Percentiles rank a stretch among this genome's conserved stretches.
Evolutionary conservation across 2,329 filamentous ascomycete genomes (phyloP).

Genomic region (Aspergillus sp.): DNA sequence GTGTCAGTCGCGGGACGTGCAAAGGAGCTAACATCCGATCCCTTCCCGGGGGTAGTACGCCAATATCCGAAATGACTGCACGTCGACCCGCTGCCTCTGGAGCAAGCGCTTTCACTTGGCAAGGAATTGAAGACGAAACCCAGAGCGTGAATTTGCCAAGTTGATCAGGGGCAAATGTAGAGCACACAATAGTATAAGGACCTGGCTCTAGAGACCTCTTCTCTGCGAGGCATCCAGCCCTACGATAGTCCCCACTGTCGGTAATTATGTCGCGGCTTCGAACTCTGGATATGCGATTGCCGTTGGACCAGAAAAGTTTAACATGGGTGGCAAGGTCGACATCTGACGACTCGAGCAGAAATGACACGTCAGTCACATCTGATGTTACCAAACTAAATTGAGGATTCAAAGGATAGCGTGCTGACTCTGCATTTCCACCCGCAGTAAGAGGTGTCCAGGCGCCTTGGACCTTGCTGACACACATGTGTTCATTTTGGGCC

Average conservation of each 20-base stretch:
- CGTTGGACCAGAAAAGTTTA: conserved; percentile 76
- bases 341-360: conserved; percentile 69
- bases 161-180: conserved; percentile 82
- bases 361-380: conserved; percentile 63
- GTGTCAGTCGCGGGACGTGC: conserved; percentile 56
- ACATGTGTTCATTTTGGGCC: conserved; percentile 61
- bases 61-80: conserved; percentile 47
- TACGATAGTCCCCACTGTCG: conserved; percentile 85
- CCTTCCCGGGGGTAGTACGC: conserved; percentile 53
- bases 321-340: conserved; percentile 76
- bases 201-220: conserved; percentile 63
- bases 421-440: conserved; percentile 77
- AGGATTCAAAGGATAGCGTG: conserved; percentile 80
- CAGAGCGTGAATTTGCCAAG: conserved; percentile 71
- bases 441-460: conserved; percentile 77
- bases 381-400: conserved; percentile 68
- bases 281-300: conserved; percentile 68
- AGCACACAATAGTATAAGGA: conserved; percentile 83
- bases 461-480: conserved; percentile 60
- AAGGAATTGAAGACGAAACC: conserved; percentile 62
- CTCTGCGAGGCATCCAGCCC: conserved; percentile 72
- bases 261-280: conserved; percentile 73
- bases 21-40: conserved; percentile 57
- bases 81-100: conserved; percentile 75
- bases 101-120: conserved; percentile 61